Evolutionary conservation across 768 basidiomycete genomes (phyloP), one percentile per base, ranked within the genome.

Genomic region (Calvatia gigantea): DNA sequence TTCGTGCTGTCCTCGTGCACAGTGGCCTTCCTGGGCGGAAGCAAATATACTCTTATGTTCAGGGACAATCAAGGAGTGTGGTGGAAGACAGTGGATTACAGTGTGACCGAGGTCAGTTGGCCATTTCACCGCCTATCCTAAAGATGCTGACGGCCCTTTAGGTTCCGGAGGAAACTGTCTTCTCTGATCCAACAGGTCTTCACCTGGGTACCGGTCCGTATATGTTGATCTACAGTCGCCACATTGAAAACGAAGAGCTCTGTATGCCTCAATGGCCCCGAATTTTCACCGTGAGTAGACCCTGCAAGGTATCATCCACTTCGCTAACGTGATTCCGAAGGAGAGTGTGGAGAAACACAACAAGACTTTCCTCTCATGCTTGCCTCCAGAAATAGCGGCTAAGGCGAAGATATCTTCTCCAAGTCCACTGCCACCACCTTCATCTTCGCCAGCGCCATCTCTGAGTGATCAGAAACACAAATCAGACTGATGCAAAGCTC

Each of bases 51-150:
- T 87, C 87, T 5, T 94, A 91, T 59, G 82, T 90, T 11, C 80
- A 85, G 56, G n/a, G 80, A 84, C 54, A 67, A 66, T 27, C 76
- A 81, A 41, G 84, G 78, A 4, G 69, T 66, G 2, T 94, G 91
- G 91, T 93, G 89, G 88, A 92, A 89, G 70, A 86, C 84, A 2
- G 75, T 87, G 6, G 91, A 91, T 61, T 80, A 81, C 55, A 70
- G 73, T 9, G 85, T 91, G 2, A 83, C 80, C 1, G 81, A 88
- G 78, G 90, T 84, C 58, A 31, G 56, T 45, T 15, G 7, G 35
- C 31, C 11, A 28, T 12, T 56, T n/a, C 6, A 29, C 46, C 25
- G 5, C 31, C 39, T 6, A 23, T 23, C 3, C 35, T n/a, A 27
- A 6, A 42, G 11, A 19, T 33, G 37, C 32, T 59, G 37, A 49